Conservation (phyloP, 2,329 filamentous ascomycete species). For the Macrophomina phaseolina region DNA sequence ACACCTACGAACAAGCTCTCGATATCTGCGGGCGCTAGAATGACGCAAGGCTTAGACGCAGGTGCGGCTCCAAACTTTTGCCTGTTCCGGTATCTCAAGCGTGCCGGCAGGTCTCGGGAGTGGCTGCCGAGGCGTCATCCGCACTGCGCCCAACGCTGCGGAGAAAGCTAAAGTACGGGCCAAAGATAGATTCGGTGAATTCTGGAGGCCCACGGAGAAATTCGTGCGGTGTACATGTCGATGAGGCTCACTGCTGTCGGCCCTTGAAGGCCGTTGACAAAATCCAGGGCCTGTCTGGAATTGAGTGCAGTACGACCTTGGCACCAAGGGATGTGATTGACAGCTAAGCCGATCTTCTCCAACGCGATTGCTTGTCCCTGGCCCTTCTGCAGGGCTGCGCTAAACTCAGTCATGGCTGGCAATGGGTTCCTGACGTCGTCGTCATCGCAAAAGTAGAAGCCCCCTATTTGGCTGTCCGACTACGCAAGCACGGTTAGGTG, state of each 20-base stretch:
- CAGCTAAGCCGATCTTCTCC: background rate
- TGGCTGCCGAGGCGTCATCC: constrained; percentile 13
- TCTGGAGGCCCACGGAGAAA: background rate
- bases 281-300: background rate
- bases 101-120: background rate
- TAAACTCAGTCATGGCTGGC: constrained; percentile 2
- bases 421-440: background rate
- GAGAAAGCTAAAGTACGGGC: background rate
- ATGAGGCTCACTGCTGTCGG: background rate
- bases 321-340: background rate
- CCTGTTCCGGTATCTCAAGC: background rate
- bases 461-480: background rate
- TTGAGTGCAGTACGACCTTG: background rate
- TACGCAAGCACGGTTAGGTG: background rate
- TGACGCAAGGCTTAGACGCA: background rate
- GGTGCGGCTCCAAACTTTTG: background rate
- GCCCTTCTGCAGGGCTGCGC: constrained; percentile 4
- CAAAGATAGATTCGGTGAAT: background rate
- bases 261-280: background rate
- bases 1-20: background rate
- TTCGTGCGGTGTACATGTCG: background rate
- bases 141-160: background rate
- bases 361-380: background rate
- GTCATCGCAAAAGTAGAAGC: background rate
- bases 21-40: constrained; percentile 4